phyloP scores from a whole-genome alignment of 805 yeast genomes.

The Phaffomyces opuntiae region DNA sequence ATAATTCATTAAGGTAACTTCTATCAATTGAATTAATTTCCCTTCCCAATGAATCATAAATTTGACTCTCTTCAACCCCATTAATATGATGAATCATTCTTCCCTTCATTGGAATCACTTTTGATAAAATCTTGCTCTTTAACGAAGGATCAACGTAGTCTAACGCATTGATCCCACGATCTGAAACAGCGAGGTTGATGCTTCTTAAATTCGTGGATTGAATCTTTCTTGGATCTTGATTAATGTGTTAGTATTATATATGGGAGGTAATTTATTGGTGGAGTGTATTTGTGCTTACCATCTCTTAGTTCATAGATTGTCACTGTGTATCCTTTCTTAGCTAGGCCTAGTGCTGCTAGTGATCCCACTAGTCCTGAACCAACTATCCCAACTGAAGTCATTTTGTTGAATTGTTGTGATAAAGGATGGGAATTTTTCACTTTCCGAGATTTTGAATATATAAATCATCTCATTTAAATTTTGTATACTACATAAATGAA shows the following conservation, averaged over 20 bases:
- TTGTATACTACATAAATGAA: too few species aligned
- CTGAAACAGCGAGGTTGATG: conserved; percentile 83
- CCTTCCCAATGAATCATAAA: conserved; percentile 69
- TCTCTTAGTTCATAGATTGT: conserved; percentile 62
- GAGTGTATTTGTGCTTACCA: not conserved
- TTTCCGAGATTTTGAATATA: not conserved
- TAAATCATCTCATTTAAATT: too few species aligned
- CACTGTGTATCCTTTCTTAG: conserved; percentile 65
- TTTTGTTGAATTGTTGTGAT: not conserved
- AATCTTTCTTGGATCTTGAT: conserved; percentile 47
- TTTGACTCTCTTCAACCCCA: conserved; percentile 61
- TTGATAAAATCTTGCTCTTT: conserved; percentile 46
- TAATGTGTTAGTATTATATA: not conserved
- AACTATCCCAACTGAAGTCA: conserved; percentile 45
- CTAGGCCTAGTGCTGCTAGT: conserved; percentile 73
- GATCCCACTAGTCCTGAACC: conserved; percentile 94
- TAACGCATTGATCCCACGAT: conserved; percentile 72
- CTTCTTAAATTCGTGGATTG: conserved; percentile 45
- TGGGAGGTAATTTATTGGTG: not conserved
- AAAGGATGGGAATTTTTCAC: not conserved
- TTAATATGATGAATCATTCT: conserved; percentile 75
- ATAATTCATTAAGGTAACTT: conserved; percentile 51
- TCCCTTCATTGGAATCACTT: conserved; percentile 80
- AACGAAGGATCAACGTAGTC: conserved; percentile 52
- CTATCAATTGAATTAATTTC: conserved; percentile 82